A percentile compares a stretch with the other conserved stretches of the same genome.
These are phyloP conservation scores for Pyracantha coccinea DNA, from an alignment of 331 rosid genomes.

Conservation along the genomic window DNA sequence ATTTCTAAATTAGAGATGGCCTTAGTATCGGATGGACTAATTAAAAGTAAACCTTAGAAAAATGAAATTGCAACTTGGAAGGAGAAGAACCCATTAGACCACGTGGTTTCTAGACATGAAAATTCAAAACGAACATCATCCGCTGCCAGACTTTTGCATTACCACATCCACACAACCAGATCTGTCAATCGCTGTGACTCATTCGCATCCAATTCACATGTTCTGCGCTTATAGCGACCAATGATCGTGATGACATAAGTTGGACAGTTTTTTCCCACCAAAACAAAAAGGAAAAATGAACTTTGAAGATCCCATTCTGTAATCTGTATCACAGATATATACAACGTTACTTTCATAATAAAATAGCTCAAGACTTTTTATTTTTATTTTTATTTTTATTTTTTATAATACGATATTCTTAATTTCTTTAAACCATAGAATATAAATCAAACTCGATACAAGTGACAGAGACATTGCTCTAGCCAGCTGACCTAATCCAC, in stretches of 20 bases:
- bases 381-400: rapidly evolving
- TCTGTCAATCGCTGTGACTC: background rate
- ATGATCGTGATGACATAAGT: background rate
- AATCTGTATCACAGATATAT: background rate
- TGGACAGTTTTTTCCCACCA: background rate
- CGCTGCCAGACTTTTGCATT: background rate
- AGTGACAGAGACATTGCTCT: no score
- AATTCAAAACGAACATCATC: background rate
- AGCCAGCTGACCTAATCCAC: rapidly evolving
- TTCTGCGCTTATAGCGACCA: background rate
- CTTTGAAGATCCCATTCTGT: background rate
- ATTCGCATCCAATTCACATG: background rate
- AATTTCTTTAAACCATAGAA: no score
- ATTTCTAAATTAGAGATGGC: no score
- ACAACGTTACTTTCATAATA: background rate
- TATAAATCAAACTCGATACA: no score
- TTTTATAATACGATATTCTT: no score
- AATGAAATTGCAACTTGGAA: background rate
- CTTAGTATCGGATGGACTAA: no score
- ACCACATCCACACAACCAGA: no score
- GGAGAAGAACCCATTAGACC: background rate
- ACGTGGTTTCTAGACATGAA: background rate
- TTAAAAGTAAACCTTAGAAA: background rate
- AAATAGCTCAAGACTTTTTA: no score
- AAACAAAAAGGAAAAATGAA: background rate